Evolutionary conservation across 176 grass and related monocot species (phyloP).

Genomic region (Bothriochloa decipiens): DNA sequence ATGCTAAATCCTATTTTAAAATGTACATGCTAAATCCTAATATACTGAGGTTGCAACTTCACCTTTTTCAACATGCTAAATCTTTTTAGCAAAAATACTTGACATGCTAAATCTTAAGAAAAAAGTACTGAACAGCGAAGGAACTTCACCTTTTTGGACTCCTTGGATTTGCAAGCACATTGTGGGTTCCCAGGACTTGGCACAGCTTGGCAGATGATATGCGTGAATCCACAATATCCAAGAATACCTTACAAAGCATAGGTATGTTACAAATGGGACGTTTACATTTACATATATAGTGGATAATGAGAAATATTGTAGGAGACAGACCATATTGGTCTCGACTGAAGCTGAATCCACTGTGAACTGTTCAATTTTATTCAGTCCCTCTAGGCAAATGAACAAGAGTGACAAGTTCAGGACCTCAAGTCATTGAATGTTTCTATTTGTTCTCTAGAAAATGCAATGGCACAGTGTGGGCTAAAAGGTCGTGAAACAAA

Average conservation of each 20-base stretch:
- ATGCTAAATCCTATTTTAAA: not conserved
- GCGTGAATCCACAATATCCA: conserved; percentile 61
- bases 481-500: no score
- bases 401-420: no score
- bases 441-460: no score
- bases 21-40: not conserved
- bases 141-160: conserved; percentile 63
- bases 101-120: conserved; percentile 24
- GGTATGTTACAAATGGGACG: not conserved
- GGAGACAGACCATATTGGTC: no score
- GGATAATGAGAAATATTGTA: not conserved
- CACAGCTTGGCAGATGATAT: conserved; percentile 68
- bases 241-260: conserved; percentile 59
- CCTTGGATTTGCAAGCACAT: conserved; percentile 79
- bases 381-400: no score
- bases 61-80: conserved; percentile 30
- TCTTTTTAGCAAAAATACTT: not conserved
- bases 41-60: not conserved
- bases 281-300: not conserved
- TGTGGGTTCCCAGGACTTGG: conserved; percentile 58
- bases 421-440: no score
- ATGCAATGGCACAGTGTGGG: no score
- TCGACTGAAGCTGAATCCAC: no score
- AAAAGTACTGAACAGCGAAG: not conserved
- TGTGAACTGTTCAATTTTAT: no score